Percentiles rank a stretch among this genome's conserved stretches.
Evolutionary conservation across 2,329 filamentous ascomycete genomes (phyloP).

Genomic region (Beauveria rudraprayagi): DNA sequence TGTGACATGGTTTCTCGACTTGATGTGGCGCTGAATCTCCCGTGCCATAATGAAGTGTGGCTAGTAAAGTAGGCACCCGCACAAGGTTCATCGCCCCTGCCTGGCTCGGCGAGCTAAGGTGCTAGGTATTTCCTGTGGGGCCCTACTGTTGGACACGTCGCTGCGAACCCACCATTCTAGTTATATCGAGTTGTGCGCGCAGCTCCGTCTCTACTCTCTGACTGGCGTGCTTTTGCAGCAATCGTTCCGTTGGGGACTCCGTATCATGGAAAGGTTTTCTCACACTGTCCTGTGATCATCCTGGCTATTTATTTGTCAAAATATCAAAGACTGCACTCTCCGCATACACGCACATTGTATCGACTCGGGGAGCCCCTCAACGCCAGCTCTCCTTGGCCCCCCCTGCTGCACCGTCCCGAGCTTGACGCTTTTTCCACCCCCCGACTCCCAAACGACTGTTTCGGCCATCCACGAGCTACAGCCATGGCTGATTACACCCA

Average conservation of each 20-base stretch:
- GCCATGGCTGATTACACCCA: slow-evolving; percentile 48
- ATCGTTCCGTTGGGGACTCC: background rate
- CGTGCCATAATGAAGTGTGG: background rate
- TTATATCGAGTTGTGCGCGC: slow-evolving; percentile 1
- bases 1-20: background rate
- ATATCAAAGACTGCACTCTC: background rate
- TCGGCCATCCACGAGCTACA: background rate
- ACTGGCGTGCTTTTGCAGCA: background rate
- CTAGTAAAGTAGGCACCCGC: background rate
- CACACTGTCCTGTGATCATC: no score
- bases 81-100: background rate
- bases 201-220: background rate
- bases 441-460: background rate
- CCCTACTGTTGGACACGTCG: slow-evolving; percentile 6
- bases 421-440: background rate
- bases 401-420: background rate
- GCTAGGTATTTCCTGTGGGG: background rate
- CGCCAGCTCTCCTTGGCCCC: background rate
- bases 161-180: background rate
- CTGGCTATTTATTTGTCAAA: background rate
- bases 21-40: background rate
- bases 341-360: background rate
- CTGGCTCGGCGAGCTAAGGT: background rate
- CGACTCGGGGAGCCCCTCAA: slow-evolving; percentile 6
- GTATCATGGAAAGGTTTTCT: background rate